phyloP scores from a whole-genome alignment of 2,329 filamentous ascomycete genomes.

The Fonsecaea multimorphosa region DNA sequence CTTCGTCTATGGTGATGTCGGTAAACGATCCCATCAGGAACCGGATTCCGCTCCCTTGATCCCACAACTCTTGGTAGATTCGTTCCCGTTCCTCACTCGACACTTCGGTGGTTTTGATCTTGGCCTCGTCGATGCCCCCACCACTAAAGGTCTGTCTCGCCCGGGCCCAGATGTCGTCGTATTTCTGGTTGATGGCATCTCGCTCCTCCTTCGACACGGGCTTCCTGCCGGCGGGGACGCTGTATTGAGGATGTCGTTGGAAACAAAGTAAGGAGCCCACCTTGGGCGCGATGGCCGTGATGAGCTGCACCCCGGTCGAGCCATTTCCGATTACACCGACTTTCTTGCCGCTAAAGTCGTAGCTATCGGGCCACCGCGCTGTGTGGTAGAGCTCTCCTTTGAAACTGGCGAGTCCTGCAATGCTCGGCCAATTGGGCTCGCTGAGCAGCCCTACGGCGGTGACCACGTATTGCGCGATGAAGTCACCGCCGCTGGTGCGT shows the following conservation, averaged over 20 bases:
- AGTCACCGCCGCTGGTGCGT: constrained; percentile 46
- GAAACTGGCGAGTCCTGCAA: constrained; percentile 64
- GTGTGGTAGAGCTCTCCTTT: constrained; percentile 65
- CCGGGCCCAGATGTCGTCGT: constrained; percentile 27
- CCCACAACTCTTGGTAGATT: constrained; percentile 57
- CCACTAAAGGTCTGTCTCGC: constrained; percentile 52
- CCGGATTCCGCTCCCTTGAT: constrained; percentile 58
- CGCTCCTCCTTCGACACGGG: constrained; percentile 58
- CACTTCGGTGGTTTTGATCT: constrained; percentile 39
- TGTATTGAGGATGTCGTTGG: constrained; percentile 70
- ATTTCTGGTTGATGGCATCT: constrained; percentile 41
- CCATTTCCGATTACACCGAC: constrained; percentile 71
- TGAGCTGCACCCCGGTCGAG: constrained; percentile 63
- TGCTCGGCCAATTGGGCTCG: constrained; percentile 65
- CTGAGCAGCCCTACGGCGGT: constrained; percentile 59
- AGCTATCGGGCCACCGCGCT: constrained; percentile 62
- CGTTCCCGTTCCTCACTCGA: constrained; percentile 45
- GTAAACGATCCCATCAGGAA: constrained; percentile 59
- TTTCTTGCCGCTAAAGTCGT: constrained; percentile 64
- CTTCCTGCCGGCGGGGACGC: constrained; percentile 63
- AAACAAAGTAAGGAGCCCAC: constrained; percentile 59
- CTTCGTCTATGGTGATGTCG: constrained; percentile 54
- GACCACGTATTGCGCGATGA: constrained; percentile 52
- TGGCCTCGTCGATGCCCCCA: constrained; percentile 60
- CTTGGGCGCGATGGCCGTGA: constrained; percentile 63